Evolutionary conservation across 495 filamentous ascomycete genomes (phyloP).

Genomic region (Xylaria cubensis): DNA sequence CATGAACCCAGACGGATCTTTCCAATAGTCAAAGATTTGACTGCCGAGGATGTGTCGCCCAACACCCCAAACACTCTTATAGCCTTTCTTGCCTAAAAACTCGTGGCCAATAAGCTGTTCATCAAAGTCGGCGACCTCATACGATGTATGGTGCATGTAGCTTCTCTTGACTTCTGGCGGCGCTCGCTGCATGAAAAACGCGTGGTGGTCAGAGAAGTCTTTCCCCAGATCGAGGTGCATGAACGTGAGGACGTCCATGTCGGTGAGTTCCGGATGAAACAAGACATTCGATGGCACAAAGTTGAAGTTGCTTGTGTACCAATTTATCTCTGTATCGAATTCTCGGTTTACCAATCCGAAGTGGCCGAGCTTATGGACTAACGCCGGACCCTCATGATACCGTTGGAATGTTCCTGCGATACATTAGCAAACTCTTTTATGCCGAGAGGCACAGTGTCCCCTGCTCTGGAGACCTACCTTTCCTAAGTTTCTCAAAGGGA

Average conservation of each 20-base stretch:
- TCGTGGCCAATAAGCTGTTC: slow-evolving; percentile 66
- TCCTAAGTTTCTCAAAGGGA: slow-evolving; percentile 28
- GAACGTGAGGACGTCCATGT: slow-evolving; percentile 29
- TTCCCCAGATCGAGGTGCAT: slow-evolving; percentile 30
- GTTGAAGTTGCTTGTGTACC: slow-evolving; percentile 66
- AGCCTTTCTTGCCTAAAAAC: slow-evolving; percentile 59
- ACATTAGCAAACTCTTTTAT: not conserved
- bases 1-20: slow-evolving; percentile 57
- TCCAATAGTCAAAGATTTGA: slow-evolving; percentile 65
- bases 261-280: slow-evolving; percentile 24
- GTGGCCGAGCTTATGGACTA: slow-evolving; percentile 68
- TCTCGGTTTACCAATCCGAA: slow-evolving; percentile 60
- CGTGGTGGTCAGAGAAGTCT: slow-evolving; percentile 59
- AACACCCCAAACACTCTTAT: slow-evolving; percentile 64
- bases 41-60: slow-evolving; percentile 62
- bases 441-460: not conserved
- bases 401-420: slow-evolving; percentile 23
- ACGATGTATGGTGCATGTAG: slow-evolving; percentile 65
- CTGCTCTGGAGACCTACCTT: slow-evolving; percentile 5
- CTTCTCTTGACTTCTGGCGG: slow-evolving; percentile 38
- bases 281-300: slow-evolving; percentile 48
- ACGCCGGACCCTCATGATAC: slow-evolving; percentile 51
- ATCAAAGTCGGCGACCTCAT: slow-evolving; percentile 69
- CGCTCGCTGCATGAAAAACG: slow-evolving; percentile 58
- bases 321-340: slow-evolving; percentile 54